phyloP scores from a whole-genome alignment of 2,329 filamentous ascomycete genomes.

The Huntiella moniliformis region DNA sequence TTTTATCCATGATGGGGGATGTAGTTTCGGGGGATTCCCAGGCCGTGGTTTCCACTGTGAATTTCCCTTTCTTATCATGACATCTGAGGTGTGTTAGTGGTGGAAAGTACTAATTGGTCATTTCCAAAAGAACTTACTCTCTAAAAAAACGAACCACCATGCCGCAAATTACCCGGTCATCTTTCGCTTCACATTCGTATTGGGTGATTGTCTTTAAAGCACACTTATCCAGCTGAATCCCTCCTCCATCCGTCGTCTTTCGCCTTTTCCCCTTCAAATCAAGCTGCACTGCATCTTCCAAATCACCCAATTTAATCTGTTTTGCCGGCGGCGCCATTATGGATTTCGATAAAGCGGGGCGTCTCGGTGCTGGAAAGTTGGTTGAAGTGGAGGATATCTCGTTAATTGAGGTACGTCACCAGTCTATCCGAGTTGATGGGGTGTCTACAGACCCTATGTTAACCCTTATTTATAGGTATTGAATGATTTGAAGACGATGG shows the following conservation, averaged over 20 bases:
- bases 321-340: constrained; percentile 40
- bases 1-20: constrained; percentile 10
- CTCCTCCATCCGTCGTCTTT: constrained; percentile 19
- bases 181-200: constrained; percentile 36
- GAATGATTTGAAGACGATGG: no score
- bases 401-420: constrained; percentile 36
- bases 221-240: constrained; percentile 35
- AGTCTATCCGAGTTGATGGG: neutral
- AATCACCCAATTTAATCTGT: constrained; percentile 32
- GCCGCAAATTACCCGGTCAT: constrained; percentile 34
- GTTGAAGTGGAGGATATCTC: constrained; percentile 36
- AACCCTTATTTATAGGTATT: constrained; percentile 13
- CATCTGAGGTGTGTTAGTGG: constrained; percentile 26
- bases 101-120: neutral
- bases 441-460: constrained; percentile 3
- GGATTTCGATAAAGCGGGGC: neutral
- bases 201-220: constrained; percentile 39
- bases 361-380: constrained; percentile 30
- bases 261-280: constrained; percentile 31
- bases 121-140: constrained; percentile 24
- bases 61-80: constrained; percentile 34
- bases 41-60: constrained; percentile 44
- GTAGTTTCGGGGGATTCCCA: constrained; percentile 29
- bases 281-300: constrained; percentile 30
- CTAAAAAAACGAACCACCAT: constrained; percentile 41